A percentile compares a stretch with the other conserved stretches of the same genome.
phyloP scores from a whole-genome alignment of 495 filamentous ascomycete genomes.

The Parathielavia hyrcaniae region DNA sequence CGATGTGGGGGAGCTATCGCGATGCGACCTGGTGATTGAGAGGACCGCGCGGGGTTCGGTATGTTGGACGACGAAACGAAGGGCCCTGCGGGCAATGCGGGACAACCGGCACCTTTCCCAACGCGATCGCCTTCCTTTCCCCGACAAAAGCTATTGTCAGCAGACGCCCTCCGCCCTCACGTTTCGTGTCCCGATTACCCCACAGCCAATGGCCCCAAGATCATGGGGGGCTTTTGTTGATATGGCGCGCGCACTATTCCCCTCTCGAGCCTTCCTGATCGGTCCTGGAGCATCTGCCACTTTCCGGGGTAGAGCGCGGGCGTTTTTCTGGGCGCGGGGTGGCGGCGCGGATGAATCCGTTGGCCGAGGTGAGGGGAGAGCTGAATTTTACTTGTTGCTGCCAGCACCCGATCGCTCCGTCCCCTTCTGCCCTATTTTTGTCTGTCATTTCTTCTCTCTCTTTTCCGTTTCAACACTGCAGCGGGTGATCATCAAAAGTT shows the following conservation, averaged over 20 bases:
- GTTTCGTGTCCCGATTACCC: slow-evolving; percentile 5
- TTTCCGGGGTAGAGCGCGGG: slow-evolving; percentile 4
- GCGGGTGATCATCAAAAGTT: slow-evolving; percentile 11
- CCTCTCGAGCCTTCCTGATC: slow-evolving; percentile 18
- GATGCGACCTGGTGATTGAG: neutral
- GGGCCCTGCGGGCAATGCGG: neutral
- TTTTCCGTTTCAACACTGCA: slow-evolving; percentile 8
- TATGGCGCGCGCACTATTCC: neutral
- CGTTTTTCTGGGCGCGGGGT: slow-evolving; percentile 4
- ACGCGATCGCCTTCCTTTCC: neutral
- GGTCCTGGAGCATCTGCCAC: slow-evolving; percentile 8
- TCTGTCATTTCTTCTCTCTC: neutral
- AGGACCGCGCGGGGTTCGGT: neutral
- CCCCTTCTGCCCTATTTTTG: neutral
- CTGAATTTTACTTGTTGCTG: neutral
- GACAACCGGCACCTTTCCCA: neutral
- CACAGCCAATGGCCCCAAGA: slow-evolving; percentile 13
- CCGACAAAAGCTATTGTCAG: slow-evolving; percentile 1
- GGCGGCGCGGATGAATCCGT: neutral
- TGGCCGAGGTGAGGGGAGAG: neutral
- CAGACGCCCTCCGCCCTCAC: neutral
- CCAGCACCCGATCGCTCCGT: neutral
- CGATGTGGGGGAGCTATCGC: slow-evolving; percentile 4
- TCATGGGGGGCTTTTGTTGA: slow-evolving; percentile 3
- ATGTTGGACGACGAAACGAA: neutral